Evolutionary conservation across 441 rosid genomes (phyloP).

Genomic region (Eruca vesicaria): DNA sequence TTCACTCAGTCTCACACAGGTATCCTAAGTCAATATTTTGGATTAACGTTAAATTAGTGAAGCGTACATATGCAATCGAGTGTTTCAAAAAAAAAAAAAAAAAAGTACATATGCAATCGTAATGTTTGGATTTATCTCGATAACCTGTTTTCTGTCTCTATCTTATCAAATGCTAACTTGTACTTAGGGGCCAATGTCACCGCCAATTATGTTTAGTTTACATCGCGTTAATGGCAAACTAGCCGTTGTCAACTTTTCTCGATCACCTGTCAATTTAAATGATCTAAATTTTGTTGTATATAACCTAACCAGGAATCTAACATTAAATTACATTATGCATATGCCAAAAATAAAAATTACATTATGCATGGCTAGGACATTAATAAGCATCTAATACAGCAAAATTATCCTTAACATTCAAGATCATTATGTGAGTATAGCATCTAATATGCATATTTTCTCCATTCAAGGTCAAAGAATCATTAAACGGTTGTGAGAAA

Average conservation of each 20-base stretch:
- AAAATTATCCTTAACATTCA: background rate
- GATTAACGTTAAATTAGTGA: background rate
- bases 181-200: background rate
- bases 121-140: background rate
- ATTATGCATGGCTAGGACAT: background rate
- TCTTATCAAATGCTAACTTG: background rate
- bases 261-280: background rate
- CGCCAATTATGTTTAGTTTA: background rate
- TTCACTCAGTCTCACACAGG: constrained; percentile 30
- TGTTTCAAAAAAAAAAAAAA: too few relatives aligned
- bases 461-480: background rate
- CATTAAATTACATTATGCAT: background rate
- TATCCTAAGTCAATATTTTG: constrained; percentile 26
- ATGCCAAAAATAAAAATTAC: too few relatives aligned
- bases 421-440: background rate
- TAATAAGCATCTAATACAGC: background rate
- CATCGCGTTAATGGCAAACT: background rate
- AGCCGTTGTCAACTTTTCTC: background rate
- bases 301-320: background rate
- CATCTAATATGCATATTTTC: background rate
- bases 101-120: background rate
- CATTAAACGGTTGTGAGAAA: background rate
- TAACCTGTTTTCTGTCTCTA: background rate
- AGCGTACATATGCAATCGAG: background rate
- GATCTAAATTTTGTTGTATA: background rate